Base-by-base conservation (phyloP, 768 basidiomycete genomes). In the Jaapia argillacea region DNA sequence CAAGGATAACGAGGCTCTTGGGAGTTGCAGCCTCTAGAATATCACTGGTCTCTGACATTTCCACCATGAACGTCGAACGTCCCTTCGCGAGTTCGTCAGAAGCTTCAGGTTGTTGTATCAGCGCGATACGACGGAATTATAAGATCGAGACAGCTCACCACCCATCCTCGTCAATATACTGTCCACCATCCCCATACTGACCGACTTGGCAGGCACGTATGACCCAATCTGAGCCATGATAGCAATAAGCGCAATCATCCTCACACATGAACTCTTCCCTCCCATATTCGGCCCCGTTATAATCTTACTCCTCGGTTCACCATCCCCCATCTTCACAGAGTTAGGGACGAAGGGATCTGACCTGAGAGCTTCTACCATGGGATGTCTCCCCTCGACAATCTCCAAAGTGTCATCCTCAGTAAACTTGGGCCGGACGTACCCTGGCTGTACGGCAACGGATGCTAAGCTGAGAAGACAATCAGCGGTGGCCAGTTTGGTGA, bases 21-120 rank as follows among this genome's bases (percentile, higher is more conserved):
- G 70, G 59, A 0, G 89, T 85, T 1, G 88, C 85, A 3, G 77
- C 68, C 26, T 79, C 72, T 12, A 98, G 62, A 45, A 97, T 92
- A 53, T 96, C 88, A 52, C 81, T 84, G 0, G 93, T 96, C 58
- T 97, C 92, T 4, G 84, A 72, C 71, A 98, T 82, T 61, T 99
- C 94, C 3, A 97, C 88, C 93, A 96, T 96, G 59, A 97, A 96
- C 0, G 87, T 98, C 0, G 91, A 94, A 5, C 88, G 77, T 0
- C 91, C 91, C 28, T 84, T 73, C 4, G 79, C 75, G 21, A 97
- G 61, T 50, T 96, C 90, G 57, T 98, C 94, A 6, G 79, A 84
- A 0, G 94, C 94, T 83, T 45, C 10, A 18, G 22, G 35, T 43
- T 35, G 5, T 6, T 27, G 50, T 31, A 50, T 38, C 40, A 26